Conservation (phyloP, 1,139 yeast genomes). For the Yamadazyma membranifaciens region DNA sequence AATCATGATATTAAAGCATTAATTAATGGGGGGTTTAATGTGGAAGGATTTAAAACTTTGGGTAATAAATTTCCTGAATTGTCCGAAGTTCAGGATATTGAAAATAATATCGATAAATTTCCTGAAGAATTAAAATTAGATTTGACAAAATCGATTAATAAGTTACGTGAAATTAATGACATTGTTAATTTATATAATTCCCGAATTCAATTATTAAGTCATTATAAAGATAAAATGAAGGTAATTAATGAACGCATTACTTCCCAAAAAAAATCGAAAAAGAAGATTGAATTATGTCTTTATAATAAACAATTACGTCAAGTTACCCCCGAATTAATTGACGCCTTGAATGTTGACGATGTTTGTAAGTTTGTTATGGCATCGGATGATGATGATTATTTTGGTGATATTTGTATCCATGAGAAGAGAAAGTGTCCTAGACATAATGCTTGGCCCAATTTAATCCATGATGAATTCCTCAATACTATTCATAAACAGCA, state of each 20-base stretch:
- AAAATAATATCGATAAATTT: conserved; percentile 24
- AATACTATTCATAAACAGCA: conserved; percentile 29
- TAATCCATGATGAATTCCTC: conserved; percentile 46
- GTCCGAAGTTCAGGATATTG: conserved; percentile 29
- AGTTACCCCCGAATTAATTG: conserved; percentile 7
- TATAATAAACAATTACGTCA: conserved; percentile 13
- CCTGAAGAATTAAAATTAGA: conserved; percentile 28
- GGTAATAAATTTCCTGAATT: conserved; percentile 43
- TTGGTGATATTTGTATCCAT: conserved; percentile 45
- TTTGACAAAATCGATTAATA: conserved; percentile 19
- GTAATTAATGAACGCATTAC: conserved; percentile 33
- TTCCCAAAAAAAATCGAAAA: conserved; percentile 18
- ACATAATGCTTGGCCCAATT: conserved; percentile 67
- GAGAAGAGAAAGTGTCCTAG: conserved; percentile 66
- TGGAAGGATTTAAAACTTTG: conserved; percentile 19
- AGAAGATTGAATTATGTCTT: conserved; percentile 18
- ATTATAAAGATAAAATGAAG: conserved; percentile 36
- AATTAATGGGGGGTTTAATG: conserved; percentile 12
- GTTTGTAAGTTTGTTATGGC: conserved; percentile 15
- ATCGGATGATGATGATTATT: conserved; percentile 16
- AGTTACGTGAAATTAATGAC: conserved; percentile 20
- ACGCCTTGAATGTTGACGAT: conserved; percentile 18
- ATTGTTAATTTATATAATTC: conserved; percentile 17
- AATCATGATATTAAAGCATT: conserved; percentile 14
- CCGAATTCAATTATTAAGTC: conserved; percentile 23